phyloP scores from a whole-genome alignment of 2,329 filamentous ascomycete genomes.

The Cladophialophora exuberans region DNA sequence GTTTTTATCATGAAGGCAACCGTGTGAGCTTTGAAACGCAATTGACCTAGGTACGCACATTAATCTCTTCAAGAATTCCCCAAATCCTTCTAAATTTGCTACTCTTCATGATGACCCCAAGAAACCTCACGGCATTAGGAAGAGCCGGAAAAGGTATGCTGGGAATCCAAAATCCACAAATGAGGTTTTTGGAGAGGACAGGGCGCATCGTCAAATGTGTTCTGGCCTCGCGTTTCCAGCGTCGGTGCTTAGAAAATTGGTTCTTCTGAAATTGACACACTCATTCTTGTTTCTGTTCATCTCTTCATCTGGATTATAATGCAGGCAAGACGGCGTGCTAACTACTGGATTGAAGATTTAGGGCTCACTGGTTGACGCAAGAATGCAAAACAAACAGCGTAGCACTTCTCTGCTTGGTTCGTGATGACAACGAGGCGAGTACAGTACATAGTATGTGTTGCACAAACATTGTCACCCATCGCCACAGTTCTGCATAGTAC shows the following conservation, averaged over 20 bases:
- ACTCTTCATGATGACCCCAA: slow-evolving; percentile 31
- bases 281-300: neutral
- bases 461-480: too few relatives aligned
- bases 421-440: too few relatives aligned
- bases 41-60: too few relatives aligned
- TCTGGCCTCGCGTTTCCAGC: slow-evolving; percentile 17
- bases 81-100: neutral
- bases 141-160: slow-evolving; percentile 38
- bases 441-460: too few relatives aligned
- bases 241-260: slow-evolving; percentile 36
- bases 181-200: neutral
- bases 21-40: too few relatives aligned
- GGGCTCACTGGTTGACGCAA: too few relatives aligned
- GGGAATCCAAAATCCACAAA: slow-evolving; percentile 1
- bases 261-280: slow-evolving; percentile 35
- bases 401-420: neutral
- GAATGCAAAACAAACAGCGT: neutral
- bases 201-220: slow-evolving; percentile 34
- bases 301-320: neutral
- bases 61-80: too few relatives aligned
- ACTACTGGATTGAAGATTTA: too few relatives aligned
- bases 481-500: too few relatives aligned
- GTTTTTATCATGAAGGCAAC: too few relatives aligned
- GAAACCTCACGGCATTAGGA: slow-evolving; percentile 37
- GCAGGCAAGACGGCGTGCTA: too few relatives aligned